Conservation (phyloP, 345 rosid genomes). For the Conringia planisiliqua region DNA sequence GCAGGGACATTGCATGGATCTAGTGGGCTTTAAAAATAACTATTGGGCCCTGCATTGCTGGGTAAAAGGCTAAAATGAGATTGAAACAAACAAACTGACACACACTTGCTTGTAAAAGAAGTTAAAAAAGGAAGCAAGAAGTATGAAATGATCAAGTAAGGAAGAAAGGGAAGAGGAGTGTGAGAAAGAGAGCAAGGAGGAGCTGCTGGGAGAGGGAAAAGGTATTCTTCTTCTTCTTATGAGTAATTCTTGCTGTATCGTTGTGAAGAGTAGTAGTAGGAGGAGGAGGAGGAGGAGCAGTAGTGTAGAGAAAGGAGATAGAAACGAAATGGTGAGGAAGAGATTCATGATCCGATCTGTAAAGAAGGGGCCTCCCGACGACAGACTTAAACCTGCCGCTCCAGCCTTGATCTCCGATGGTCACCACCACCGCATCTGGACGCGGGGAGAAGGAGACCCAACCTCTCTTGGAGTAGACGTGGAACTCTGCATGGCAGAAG, state of each 20-base stretch:
- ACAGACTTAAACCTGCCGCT: constrained; percentile 30
- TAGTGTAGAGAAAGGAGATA: constrained; percentile 48
- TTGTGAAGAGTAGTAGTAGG: constrained; percentile 15
- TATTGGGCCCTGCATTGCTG: background rate
- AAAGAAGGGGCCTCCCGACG: constrained; percentile 48
- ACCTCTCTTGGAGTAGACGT: constrained; percentile 86
- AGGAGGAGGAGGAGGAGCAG: constrained; percentile 24
- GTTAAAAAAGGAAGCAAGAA: background rate
- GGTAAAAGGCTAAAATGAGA: background rate
- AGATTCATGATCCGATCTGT: constrained; percentile 13
- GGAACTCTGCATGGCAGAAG: constrained; percentile 60
- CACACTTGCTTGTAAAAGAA: background rate
- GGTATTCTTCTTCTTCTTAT: constrained; percentile 23
- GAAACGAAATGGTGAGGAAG: constrained; percentile 8
- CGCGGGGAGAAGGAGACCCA: constrained; percentile 74
- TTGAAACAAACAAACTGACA: background rate
- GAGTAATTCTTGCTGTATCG: constrained; percentile 13
- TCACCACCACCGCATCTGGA: constrained; percentile 57
- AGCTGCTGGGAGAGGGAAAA: constrained; percentile 65
- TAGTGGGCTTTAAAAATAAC: background rate
- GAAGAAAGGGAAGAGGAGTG: constrained; percentile 48
- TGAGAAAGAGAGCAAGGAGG: constrained; percentile 43
- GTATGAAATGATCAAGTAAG: constrained; percentile 6
- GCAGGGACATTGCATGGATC: background rate
- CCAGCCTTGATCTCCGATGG: constrained; percentile 65